phyloP scores from a whole-genome alignment of 2,329 filamentous ascomycete species.

The Exophiala sp. region DNA sequence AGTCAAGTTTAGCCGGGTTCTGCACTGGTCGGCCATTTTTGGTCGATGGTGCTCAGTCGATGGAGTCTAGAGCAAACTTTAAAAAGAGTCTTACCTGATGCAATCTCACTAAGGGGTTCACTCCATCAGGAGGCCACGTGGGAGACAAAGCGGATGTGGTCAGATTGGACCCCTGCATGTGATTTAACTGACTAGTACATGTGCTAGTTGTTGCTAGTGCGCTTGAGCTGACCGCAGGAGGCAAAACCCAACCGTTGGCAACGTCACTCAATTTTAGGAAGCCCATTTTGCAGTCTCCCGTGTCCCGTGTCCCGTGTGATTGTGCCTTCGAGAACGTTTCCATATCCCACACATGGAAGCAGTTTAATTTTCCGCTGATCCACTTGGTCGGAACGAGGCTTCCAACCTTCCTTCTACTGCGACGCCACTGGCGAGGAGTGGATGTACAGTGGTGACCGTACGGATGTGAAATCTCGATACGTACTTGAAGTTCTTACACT shows the following conservation, averaged over 20 bases:
- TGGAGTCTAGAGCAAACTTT: not conserved
- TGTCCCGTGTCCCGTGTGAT: too few relatives aligned
- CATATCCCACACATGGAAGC: constrained; percentile 19
- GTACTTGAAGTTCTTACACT: too few relatives aligned
- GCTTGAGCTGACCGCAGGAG: too few relatives aligned
- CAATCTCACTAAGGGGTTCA: not conserved
- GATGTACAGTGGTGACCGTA: too few relatives aligned
- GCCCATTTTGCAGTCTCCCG: not conserved
- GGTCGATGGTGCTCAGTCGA: not conserved
- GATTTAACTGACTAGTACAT: too few relatives aligned
- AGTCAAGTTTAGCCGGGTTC: not conserved
- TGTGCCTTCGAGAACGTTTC: constrained; percentile 18
- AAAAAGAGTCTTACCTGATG: not conserved
- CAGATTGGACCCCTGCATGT: not conserved
- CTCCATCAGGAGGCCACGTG: constrained; percentile 20
- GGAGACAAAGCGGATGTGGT: constrained; percentile 1
- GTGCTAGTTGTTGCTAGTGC: too few relatives aligned
- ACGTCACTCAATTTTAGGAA: not conserved
- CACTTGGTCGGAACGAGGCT: not conserved
- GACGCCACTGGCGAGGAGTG: not conserved
- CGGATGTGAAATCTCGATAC: too few relatives aligned
- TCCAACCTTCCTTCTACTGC: not conserved
- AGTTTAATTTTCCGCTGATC: constrained; percentile 11
- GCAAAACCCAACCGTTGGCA: too few relatives aligned
- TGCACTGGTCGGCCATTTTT: not conserved